phyloP scores from a whole-genome alignment of 345 rosid species.

The Draba incana region DNA sequence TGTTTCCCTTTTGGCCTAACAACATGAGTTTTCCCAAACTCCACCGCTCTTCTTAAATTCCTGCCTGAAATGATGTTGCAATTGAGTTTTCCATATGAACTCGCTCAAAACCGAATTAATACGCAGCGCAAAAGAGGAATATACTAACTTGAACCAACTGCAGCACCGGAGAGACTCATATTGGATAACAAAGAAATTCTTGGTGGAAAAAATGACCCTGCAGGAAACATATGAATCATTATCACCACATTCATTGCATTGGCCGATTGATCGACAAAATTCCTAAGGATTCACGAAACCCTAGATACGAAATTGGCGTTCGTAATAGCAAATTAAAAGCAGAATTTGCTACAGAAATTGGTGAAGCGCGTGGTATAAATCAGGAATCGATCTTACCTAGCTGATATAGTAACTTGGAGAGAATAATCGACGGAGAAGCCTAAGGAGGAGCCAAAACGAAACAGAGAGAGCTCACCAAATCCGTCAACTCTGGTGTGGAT shows the following conservation, averaged over 20 bases:
- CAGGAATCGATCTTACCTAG: conserved; percentile 19
- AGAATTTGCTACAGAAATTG: background rate
- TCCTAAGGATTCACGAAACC: conserved; percentile 7
- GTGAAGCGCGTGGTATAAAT: background rate
- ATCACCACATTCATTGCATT: background rate
- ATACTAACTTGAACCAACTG: conserved; percentile 68
- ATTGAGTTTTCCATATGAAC: conserved; percentile 5
- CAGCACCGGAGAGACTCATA: conserved; percentile 81
- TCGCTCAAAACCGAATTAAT: conserved; percentile 3
- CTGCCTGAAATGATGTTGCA: conserved; percentile 50
- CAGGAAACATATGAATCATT: background rate
- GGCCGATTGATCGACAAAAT: conserved; percentile 13
- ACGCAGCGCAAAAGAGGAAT: background rate
- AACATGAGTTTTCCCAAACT: conserved; percentile 92
- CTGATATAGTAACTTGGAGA: conserved; percentile 16
- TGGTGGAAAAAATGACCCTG: conserved; percentile 11
- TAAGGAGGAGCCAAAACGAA: conserved; percentile 3
- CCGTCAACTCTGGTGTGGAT: conserved; percentile 7
- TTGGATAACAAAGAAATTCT: conserved; percentile 32
- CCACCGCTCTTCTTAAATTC: conserved; percentile 57
- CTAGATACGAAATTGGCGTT: background rate
- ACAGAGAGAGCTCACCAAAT: conserved; percentile 14
- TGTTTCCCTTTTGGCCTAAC: conserved; percentile 97
- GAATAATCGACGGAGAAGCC: conserved; percentile 33
- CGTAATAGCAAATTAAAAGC: background rate